Evolutionary conservation across 2,329 filamentous ascomycete genomes (phyloP).

Genomic region (Colletotrichum zoysiae): DNA sequence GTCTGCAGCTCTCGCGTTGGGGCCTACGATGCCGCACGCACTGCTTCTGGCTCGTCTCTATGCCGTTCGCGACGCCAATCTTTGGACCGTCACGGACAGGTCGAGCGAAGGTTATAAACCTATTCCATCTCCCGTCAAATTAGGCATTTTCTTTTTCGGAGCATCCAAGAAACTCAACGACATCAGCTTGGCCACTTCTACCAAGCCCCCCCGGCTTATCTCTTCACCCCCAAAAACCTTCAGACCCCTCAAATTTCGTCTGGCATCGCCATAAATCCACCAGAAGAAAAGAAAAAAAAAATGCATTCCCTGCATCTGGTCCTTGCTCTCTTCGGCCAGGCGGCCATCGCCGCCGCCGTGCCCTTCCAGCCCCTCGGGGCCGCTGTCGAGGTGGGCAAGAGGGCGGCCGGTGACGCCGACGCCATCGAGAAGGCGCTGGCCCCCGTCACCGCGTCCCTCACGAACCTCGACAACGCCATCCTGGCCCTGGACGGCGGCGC

Average conservation of each 20-base stretch:
- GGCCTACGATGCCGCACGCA: not conserved
- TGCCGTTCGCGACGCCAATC: not conserved
- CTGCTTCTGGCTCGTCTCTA: not conserved
- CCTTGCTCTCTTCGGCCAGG: constrained; percentile 32
- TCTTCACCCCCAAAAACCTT: constrained; percentile 16
- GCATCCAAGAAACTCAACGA: constrained; percentile 36
- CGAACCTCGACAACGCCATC: constrained; percentile 30
- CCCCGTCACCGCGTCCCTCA: constrained; percentile 27
- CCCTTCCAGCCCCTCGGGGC: constrained; percentile 8
- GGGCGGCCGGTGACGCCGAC: constrained; percentile 24
- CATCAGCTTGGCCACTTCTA: constrained; percentile 30
- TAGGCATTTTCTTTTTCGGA: not conserved
- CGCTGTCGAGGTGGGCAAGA: not conserved
- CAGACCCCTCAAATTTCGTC: constrained; percentile 17
- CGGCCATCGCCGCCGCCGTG: constrained; percentile 26
- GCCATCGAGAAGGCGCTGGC: constrained; percentile 29
- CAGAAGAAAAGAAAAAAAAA: not conserved
- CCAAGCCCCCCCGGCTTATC: not conserved
- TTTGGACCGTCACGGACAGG: constrained; percentile 8
- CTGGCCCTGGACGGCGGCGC: constrained; percentile 30
- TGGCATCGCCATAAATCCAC: constrained; percentile 16
- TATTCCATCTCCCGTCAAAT: constrained; percentile 27
- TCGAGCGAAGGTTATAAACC: constrained; percentile 38
- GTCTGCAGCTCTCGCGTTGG: not conserved
- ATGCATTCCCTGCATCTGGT: constrained; percentile 26